Evolutionary conservation across 495 filamentous ascomycete species (phyloP), one percentile per base, ranked within the genome.

Genomic region (Bathelium albidoporum): DNA sequence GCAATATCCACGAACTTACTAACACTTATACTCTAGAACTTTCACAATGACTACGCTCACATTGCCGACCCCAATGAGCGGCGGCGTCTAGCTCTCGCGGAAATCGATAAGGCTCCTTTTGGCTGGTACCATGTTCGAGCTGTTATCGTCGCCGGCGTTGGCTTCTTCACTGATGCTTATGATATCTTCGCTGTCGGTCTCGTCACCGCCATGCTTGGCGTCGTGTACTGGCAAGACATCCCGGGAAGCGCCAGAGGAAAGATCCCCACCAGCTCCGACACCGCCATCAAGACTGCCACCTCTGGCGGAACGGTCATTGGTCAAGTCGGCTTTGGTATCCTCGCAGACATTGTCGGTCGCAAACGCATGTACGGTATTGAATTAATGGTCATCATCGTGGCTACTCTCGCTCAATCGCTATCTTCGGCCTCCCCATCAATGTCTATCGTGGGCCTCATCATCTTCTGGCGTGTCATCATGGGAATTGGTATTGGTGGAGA

Each of bases 401-500:
- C 89, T 7, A 94, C 89, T 22, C 76, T 95, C 49, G 89, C 87
- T 60, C 89, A 93, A 74, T 73, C 87, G 52, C 78, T 95, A 53
- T 72, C 84, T n/a, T 84, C 87, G 10, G 73, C 75, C 31, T 90
- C 88, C n/a, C 79, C 77, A 14, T 82, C 83, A 1, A 82, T 91
- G 61, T 81, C 87, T 32, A 83, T 95, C 60, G 79, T 87, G 58
- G 91, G 90, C 60, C 65, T 92, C 61, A 80, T 95, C 52, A 83
- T 92, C 72, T 96, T 95, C 80, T 96, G 91, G 91, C 86, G 91
- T 73, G 83, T 95, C 0, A 70, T 95, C 9, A 91, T 93, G 85
- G 70, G 71, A 20, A 68, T 76, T 53, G 72, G 72, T 69, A 71
- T 68, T 32, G 61, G 73, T 58, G 63, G 64, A 63, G 91, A 95